Evolutionary conservation across 768 basidiomycete species (phyloP).

Genomic region (Suillus subaureus): DNA sequence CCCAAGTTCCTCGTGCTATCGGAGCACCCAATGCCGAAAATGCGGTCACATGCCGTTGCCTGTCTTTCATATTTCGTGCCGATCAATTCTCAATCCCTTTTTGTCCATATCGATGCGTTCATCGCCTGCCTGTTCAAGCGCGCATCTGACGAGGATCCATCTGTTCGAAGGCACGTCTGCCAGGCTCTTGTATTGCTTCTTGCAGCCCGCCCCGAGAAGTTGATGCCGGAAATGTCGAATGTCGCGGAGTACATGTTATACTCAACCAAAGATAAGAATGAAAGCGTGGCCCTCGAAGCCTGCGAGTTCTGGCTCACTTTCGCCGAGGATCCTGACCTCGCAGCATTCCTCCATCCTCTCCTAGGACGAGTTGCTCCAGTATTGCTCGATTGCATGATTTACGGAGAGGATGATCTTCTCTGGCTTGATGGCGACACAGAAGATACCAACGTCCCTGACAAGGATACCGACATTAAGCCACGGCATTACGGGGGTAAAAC

Average conservation of each 20-base stretch:
- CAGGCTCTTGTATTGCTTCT: slow-evolving; percentile 93
- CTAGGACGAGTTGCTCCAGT: slow-evolving; percentile 92
- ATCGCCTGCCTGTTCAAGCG: slow-evolving; percentile 93
- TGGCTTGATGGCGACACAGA: slow-evolving; percentile 93
- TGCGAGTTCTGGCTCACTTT: slow-evolving; percentile 99
- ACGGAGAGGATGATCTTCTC: slow-evolving; percentile 93
- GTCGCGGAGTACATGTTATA: slow-evolving; percentile 99
- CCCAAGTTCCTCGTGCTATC: slow-evolving; percentile 91
- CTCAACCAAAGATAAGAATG: slow-evolving; percentile 96
- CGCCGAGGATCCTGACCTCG: slow-evolving; percentile 91
- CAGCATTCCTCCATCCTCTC: slow-evolving; percentile 81
- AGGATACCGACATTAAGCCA: slow-evolving; percentile 95
- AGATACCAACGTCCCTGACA: slow-evolving; percentile 89
- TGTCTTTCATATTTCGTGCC: slow-evolving; percentile 94
- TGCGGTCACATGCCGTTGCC: slow-evolving; percentile 92
- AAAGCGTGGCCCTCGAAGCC: slow-evolving; percentile 94
- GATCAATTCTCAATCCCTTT: slow-evolving; percentile 83
- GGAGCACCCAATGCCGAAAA: slow-evolving; percentile 83
- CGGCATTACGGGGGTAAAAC: slow-evolving; percentile 85
- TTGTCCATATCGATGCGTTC: slow-evolving; percentile 90
- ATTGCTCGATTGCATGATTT: slow-evolving; percentile 96
- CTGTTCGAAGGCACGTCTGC: slow-evolving; percentile 94
- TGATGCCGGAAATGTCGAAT: slow-evolving; percentile 93
- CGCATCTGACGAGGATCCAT: slow-evolving; percentile 92
- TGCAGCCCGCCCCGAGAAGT: slow-evolving; percentile 90